Percentiles rank a stretch among this genome's conserved stretches.
These are phyloP conservation scores for Hypoxylon cercidicola DNA, from an alignment of 495 filamentous ascomycete genomes.

Conservation along the genomic window DNA sequence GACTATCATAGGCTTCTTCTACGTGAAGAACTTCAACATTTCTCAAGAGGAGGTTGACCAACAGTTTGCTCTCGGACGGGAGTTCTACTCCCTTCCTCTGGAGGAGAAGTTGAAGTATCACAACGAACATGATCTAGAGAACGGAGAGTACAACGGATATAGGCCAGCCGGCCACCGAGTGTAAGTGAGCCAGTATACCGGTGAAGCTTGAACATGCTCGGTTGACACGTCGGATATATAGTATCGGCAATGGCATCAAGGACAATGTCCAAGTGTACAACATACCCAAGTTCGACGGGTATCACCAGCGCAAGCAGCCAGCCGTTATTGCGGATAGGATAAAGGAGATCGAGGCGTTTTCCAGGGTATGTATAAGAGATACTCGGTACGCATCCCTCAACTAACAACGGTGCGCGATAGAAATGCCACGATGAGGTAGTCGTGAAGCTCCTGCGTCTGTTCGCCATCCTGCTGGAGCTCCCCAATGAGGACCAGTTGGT, in stretches of 20 bases:
- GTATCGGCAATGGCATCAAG: conserved; percentile 56
- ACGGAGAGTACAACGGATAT: conserved; percentile 50
- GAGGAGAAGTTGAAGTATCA: conserved; percentile 57
- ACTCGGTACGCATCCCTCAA: neutral
- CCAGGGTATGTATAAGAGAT: conserved; percentile 43
- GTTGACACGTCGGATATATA: conserved; percentile 17
- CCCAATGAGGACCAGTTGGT: conserved; percentile 61
- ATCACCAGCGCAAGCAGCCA: conserved; percentile 55
- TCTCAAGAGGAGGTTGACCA: conserved; percentile 67
- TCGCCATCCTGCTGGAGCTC: conserved; percentile 62
- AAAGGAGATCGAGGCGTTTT: conserved; percentile 54
- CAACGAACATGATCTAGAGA: conserved; percentile 44
- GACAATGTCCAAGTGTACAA: conserved; percentile 65
- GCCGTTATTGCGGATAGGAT: conserved; percentile 46
- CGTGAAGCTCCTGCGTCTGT: conserved; percentile 62
- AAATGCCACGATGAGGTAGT: conserved; percentile 62
- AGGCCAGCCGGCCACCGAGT: conserved; percentile 57
- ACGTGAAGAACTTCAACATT: conserved; percentile 69
- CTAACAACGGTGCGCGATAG: conserved; percentile 29
- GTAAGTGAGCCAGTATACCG: conserved; percentile 39
- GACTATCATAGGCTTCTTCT: conserved; percentile 59
- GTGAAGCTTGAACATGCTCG: neutral
- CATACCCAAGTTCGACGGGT: conserved; percentile 60
- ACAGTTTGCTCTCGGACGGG: conserved; percentile 67
- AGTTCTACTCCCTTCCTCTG: conserved; percentile 64